Base-by-base conservation (phyloP, 1,284 basidiomycete genomes). In the Rugosomyces carneus region DNA sequence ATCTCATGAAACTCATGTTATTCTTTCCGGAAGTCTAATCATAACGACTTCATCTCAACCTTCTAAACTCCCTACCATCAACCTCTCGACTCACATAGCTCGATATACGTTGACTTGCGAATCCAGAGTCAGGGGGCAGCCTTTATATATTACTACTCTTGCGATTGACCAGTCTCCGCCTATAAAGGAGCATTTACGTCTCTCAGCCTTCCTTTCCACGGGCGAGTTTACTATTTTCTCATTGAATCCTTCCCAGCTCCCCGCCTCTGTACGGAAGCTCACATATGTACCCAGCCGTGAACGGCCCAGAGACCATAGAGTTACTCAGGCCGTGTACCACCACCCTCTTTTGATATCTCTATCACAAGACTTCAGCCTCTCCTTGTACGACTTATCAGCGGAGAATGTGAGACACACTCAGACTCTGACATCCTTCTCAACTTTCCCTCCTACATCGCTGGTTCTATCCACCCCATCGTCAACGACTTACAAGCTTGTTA, bases 331-430 rank as follows among this genome's bases (percentile, higher is more conserved):
- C 9, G 84, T 73, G 13, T 90, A 86, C 56, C 78, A 88, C 53
- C 84, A 89, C 47, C 87, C 85, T 0, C 64, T 90, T 3, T 78
- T 90, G 40, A 71, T 84, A 35, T 80, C 83, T 0, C 69, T 90
- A 31, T 83, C 86, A 11, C 64, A 75, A 49, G 63, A 71, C 20
- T 89, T 89, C 59, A 70, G 70, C 10, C 71, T 90, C 19, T 80
- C 78, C 32, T 60, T 89, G 20, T 89, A 84, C 59, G 76, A 87
- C 59, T 60, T 88, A 39, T 76, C 76, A 13, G 64, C 64, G 24
- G 68, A 72, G 48, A 65, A 54, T 6, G 66, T 81, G 40, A 63
- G 59, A 8, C 79, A 75, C 49, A 73, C 70, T 0, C 81, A 88
- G 60, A 82, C 80, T 1, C 67, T 89, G 15, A 75, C 72, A 37